phyloP scores from a whole-genome alignment of 805 yeast species.

The Ogataea henricii region DNA sequence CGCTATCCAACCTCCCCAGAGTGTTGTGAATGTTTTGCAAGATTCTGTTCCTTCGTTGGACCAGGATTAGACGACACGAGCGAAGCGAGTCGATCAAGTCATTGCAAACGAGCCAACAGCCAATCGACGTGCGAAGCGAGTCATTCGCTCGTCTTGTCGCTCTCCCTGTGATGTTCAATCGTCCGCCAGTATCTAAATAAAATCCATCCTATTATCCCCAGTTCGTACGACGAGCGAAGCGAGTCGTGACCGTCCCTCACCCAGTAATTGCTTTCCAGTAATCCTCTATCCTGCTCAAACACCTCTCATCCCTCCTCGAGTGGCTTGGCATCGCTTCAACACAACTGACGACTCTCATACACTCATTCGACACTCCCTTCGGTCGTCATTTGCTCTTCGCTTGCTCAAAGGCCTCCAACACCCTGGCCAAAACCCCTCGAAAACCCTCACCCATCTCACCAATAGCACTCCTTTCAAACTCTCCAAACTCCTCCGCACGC shows the following conservation, averaged over 20 bases:
- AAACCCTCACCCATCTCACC: conserved; percentile 23
- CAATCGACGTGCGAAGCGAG: background rate
- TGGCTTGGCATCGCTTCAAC: no score
- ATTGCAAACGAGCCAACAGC: no score
- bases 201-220: background rate
- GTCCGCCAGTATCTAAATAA: no score
- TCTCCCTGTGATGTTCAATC: no score
- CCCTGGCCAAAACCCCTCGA: conserved; percentile 10
- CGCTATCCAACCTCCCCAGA: conserved; percentile 85
- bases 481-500: conserved; percentile 27
- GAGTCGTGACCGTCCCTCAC: background rate
- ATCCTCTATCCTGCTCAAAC: background rate
- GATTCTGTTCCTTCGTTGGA: conserved; percentile 34
- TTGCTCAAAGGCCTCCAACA: conserved; percentile 14
- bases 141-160: background rate
- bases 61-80: conserved; percentile 17
- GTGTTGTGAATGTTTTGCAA: conserved; percentile 68
- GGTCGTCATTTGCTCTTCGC: background rate
- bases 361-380: background rate
- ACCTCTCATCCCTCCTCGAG: background rate
- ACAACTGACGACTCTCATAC: no score
- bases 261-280: no score
- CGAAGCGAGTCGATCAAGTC: background rate
- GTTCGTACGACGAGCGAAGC: background rate
- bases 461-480: conserved; percentile 19